A percentile compares a stretch with the other conserved stretches of the same genome.
Conservation (phyloP, 148 eudicot species). For the Cornus kousa region DNA sequence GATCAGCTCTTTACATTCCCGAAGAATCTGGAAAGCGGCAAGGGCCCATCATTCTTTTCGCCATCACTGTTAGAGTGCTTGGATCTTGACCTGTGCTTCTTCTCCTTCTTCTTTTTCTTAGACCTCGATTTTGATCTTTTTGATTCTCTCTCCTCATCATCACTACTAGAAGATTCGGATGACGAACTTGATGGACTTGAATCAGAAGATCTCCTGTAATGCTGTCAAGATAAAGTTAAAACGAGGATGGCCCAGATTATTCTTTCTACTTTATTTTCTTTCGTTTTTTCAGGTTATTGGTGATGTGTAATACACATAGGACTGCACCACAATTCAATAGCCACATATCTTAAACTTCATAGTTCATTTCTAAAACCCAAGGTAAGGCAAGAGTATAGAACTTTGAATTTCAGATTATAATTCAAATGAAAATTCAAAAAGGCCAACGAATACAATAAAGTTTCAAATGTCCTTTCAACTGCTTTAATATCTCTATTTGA, state of each 20-base stretch:
- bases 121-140: conserved; percentile 38
- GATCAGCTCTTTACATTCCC: conserved; percentile 65
- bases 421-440: neutral
- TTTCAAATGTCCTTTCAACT: neutral
- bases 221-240: conserved; percentile 40
- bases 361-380: neutral
- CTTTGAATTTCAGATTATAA: no score
- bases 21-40: conserved; percentile 95
- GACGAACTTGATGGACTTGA: conserved; percentile 72
- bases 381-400: no score
- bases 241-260: neutral
- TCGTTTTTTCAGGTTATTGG: no score
- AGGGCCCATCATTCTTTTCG: conserved; percentile 65
- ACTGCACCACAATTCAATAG: neutral
- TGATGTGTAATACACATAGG: neutral
- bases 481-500: neutral
- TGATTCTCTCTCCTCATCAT: conserved; percentile 77
- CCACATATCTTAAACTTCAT: neutral
- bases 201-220: conserved; percentile 72
- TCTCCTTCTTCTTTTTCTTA: conserved; percentile 67
- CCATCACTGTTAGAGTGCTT: conserved; percentile 51
- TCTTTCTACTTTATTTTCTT: no score
- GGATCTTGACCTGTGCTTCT: conserved; percentile 64
- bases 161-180: conserved; percentile 81
- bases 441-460: no score